Evolutionary conservation across 305 asterid genomes (phyloP).

Genomic region (Fraxinus sp.): DNA sequence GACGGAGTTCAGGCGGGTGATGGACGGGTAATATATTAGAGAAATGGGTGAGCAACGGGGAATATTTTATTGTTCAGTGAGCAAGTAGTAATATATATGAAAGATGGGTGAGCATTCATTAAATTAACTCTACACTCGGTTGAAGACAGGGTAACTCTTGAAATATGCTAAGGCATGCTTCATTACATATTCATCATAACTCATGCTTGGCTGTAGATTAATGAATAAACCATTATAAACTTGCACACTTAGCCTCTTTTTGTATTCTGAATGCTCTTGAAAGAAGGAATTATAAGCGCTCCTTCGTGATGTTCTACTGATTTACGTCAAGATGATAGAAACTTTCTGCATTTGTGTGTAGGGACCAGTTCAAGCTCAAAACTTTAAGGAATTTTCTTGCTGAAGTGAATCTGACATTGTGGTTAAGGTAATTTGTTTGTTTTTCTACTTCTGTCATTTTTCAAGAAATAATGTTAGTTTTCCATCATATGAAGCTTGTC

Average conservation of each 20-base stretch:
- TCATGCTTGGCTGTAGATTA: neutral
- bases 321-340: neutral
- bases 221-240: neutral
- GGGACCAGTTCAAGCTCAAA: constrained; percentile 98
- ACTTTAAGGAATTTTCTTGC: constrained; percentile 76
- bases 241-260: neutral
- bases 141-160: no score
- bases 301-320: neutral
- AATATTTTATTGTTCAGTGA: no score
- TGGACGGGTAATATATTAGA: no score
- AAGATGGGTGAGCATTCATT: no score
- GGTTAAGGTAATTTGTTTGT: constrained; percentile 57
- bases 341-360: constrained; percentile 22
- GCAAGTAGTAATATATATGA: no score
- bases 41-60: no score
- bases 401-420: constrained; percentile 70
- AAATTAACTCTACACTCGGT: neutral
- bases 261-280: neutral
- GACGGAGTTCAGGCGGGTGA: no score
- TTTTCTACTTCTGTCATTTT: constrained; percentile 9
- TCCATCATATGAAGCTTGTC: no score
- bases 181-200: neutral
- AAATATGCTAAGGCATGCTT: neutral
- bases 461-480: neutral
- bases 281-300: neutral